Base-by-base conservation (phyloP, 2,329 filamentous ascomycete species). In the Fulvia fulva region DNA sequence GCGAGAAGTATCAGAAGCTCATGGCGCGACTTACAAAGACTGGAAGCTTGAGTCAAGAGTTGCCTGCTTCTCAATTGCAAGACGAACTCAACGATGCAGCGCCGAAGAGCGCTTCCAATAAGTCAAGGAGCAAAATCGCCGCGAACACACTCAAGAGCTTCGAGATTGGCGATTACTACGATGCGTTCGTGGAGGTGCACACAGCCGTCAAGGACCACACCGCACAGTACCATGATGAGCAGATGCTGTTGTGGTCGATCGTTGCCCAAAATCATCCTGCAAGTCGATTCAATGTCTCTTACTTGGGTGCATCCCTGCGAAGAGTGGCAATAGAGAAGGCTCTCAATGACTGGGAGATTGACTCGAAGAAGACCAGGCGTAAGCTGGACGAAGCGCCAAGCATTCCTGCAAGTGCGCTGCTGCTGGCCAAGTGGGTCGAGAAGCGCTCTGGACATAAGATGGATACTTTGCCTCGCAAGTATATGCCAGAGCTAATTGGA, bases 1-100 rank as follows among this genome's bases (percentile, higher is more conserved):
- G 81, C 25, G 78, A 79, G 25, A 91, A 91, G 68, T 91, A 87
- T 85, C 83, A 81, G 59, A 71, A 75, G 26, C 63, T 84, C 19
- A 71, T 74, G 53, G 67, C 71, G n/a, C n/a, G 68, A 73, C 37
- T 70, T 69, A 45, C 63, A 61, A 60, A 53, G 53, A 56, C 23
- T 25, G 51, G 55, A 43, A 60, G 43, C 61, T 45, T 57, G 57
- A 63, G 16, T 63, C 51, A 55, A 49, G 23, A 26, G n/a, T 25
- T 53, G 22, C 50, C 16, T 16, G 43, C 37, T 50, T 50, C 47
- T 7, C 47, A 50, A 30, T 32, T 50, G 25, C 47, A 54, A 26
- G 32, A 54, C 26, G 51, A 28, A 30, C 37, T 30, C n/a, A 12
- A 37, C 21, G 30, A 12, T 32, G 28, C 28, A 1, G 28, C 44